These are phyloP conservation scores for Penicillium sclerotiorum DNA, from an alignment of 2,329 filamentous ascomycete species.

Conservation along the genomic window DNA sequence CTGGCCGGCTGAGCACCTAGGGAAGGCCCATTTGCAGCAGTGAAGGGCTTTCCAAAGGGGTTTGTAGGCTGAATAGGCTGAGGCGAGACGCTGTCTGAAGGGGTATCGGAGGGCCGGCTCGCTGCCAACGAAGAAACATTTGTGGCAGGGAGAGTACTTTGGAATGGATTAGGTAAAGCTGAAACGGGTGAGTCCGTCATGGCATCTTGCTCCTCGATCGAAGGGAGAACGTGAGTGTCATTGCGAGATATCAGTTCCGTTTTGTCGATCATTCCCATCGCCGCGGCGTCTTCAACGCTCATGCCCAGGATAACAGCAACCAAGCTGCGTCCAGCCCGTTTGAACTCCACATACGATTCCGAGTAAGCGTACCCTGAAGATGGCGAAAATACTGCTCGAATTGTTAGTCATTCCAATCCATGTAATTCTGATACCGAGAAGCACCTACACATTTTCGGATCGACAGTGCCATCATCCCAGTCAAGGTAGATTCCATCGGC, in stretches of 20 bases:
- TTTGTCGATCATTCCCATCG: constrained; percentile 53
- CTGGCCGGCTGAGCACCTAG: neutral
- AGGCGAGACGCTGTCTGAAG: too few species aligned
- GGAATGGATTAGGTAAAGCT: constrained; percentile 4
- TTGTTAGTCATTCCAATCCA: neutral
- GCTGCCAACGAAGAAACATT: neutral
- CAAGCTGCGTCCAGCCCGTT: constrained; percentile 58
- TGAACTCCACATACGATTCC: constrained; percentile 58
- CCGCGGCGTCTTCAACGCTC: constrained; percentile 54
- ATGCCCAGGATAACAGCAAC: constrained; percentile 61
- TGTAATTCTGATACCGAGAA: neutral
- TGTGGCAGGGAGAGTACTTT: neutral
- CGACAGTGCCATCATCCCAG: constrained; percentile 39
- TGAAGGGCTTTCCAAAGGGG: too few species aligned
- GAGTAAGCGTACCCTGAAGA: constrained; percentile 58
- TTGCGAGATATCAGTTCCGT: too few species aligned
- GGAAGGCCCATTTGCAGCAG: neutral
- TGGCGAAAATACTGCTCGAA: constrained; percentile 40
- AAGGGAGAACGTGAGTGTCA: constrained; percentile 28
- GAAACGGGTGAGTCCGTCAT: constrained; percentile 1
- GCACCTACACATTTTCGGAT: too few species aligned
- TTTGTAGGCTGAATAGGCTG: too few species aligned
- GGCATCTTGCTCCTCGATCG: constrained; percentile 17
- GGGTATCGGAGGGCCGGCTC: too few species aligned
- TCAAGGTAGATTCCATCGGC: constrained; percentile 56